Evolutionary conservation across 2,329 filamentous ascomycete species (phyloP).

Genomic region (Fusarium camptoceras): DNA sequence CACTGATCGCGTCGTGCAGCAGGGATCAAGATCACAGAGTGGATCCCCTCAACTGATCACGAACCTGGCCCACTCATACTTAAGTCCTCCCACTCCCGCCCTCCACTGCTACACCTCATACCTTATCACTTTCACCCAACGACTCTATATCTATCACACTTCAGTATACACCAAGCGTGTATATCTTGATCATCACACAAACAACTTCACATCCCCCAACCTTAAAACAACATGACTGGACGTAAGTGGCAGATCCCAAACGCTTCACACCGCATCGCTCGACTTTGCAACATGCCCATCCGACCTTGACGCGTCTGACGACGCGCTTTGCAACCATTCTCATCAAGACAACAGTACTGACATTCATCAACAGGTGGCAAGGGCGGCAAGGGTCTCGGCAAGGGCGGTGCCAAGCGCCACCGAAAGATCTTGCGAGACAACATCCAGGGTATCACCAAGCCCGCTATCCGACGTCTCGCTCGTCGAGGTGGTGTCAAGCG

Average conservation of each 20-base stretch:
- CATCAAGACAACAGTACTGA: slow-evolving; percentile 68
- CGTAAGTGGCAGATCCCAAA: slow-evolving; percentile 65
- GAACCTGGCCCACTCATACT: slow-evolving; percentile 54
- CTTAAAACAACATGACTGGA: slow-evolving; percentile 73
- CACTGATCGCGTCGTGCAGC: slow-evolving; percentile 43
- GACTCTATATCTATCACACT: slow-evolving; percentile 18
- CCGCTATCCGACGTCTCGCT: slow-evolving; percentile 96
- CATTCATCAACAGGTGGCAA: slow-evolving; percentile 78
- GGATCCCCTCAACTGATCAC: slow-evolving; percentile 52
- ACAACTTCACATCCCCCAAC: slow-evolving; percentile 39
- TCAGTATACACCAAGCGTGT: slow-evolving; percentile 30
- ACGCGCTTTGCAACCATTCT: slow-evolving; percentile 60
- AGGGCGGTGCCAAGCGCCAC: slow-evolving; percentile 98
- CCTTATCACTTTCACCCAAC: slow-evolving; percentile 34
- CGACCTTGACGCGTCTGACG: background rate
- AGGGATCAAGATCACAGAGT: slow-evolving; percentile 38
- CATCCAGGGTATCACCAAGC: slow-evolving; percentile 99
- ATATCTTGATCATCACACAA: slow-evolving; percentile 22
- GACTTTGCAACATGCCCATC: background rate
- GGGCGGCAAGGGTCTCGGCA: slow-evolving; percentile 97
- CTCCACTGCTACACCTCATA: slow-evolving; percentile 15
- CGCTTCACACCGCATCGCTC: slow-evolving; percentile 1
- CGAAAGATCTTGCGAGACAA: slow-evolving; percentile 99
- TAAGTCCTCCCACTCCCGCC: slow-evolving; percentile 52
- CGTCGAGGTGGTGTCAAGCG: slow-evolving; percentile 99